Base-by-base conservation (phyloP, 2,329 filamentous ascomycete species). In the Colletotrichum zoysiae region DNA sequence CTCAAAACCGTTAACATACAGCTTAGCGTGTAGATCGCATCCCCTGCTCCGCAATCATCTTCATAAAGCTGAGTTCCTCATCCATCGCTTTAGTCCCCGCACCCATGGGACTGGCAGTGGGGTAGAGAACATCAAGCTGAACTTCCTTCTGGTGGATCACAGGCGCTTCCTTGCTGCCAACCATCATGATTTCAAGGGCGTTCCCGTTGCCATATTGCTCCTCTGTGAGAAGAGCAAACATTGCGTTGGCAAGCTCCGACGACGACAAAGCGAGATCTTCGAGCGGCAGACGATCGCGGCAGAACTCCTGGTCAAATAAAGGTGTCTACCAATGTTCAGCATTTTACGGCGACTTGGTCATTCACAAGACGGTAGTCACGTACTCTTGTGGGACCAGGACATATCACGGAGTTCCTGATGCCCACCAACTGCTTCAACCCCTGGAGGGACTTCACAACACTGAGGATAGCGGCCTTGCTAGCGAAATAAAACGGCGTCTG, bases 171-270 rank as follows among this genome's bases (percentile, higher is more conserved):
- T 42, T 62, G 26, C 59, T 66, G 46, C 71, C 74, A 14, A 63
- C 35, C 67, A 70, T 65, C 73, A 74, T 68, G n/a, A 71, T 65
- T 71, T 76, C 74, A 18, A 75, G 40, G 20, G 74, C 62, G 38
- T 73, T 74, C n/a, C 75, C 75, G 42, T 76, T 66, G 44, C 71
- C 75, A 53, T 74, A 76, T 50, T 74, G 67, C 23, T 67, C 55
- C 33, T 73, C 73, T 0, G 63, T 64, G 3, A 75, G 48, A 5
- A 73, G 35, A 14, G 44, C 23, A 40, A 76, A 68, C 65, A 76
- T 74, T 7, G 74, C 57, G 5, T 63, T 58, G 16, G 62, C 48
- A 60, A 62, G 23, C 33, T 61, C 33, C 11, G 51, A 55, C 16
- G 64, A 23, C 6, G 56, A 67, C 42, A 67, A 20, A 16, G 51